Evolutionary conservation across 371 early-diverging fungal species (phyloP).

Genomic region (Rhizopus arrhizus): DNA sequence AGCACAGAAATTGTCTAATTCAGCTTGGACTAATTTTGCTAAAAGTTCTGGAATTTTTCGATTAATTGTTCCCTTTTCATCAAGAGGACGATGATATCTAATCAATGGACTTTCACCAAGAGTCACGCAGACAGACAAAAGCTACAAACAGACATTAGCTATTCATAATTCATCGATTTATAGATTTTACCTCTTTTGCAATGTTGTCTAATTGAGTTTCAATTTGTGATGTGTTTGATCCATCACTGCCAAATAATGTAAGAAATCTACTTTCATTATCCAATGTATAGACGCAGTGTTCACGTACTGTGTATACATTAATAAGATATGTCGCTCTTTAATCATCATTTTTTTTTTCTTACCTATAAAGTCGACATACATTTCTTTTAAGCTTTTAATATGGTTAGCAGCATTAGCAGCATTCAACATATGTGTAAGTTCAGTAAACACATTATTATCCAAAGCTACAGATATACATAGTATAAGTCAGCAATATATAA

Average conservation of each 20-base stretch:
- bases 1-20: slow-evolving; percentile 64
- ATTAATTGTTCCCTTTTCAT: slow-evolving; percentile 69
- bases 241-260: slow-evolving; percentile 53
- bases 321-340: no score
- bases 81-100: slow-evolving; percentile 78
- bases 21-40: slow-evolving; percentile 56
- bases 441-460: slow-evolving; percentile 47
- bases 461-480: slow-evolving; percentile 14
- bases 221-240: slow-evolving; percentile 38
- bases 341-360: slow-evolving; percentile 10
- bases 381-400: slow-evolving; percentile 67
- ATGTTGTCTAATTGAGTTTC: slow-evolving; percentile 70
- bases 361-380: slow-evolving; percentile 77
- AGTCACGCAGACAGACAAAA: slow-evolving; percentile 74
- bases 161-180: slow-evolving; percentile 58
- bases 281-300: slow-evolving; percentile 79
- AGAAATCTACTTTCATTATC: slow-evolving; percentile 71
- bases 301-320: slow-evolving; percentile 59
- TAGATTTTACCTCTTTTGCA: slow-evolving; percentile 72
- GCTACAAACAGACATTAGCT: slow-evolving; percentile 28
- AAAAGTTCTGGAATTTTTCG: slow-evolving; percentile 54
- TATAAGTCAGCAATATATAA: neutral
- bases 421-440: slow-evolving; percentile 48
- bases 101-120: slow-evolving; percentile 88
- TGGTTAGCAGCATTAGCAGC: slow-evolving; percentile 54